Conservation (phyloP, 2,329 filamentous ascomycete genomes). For the Penicillium paneum region DNA sequence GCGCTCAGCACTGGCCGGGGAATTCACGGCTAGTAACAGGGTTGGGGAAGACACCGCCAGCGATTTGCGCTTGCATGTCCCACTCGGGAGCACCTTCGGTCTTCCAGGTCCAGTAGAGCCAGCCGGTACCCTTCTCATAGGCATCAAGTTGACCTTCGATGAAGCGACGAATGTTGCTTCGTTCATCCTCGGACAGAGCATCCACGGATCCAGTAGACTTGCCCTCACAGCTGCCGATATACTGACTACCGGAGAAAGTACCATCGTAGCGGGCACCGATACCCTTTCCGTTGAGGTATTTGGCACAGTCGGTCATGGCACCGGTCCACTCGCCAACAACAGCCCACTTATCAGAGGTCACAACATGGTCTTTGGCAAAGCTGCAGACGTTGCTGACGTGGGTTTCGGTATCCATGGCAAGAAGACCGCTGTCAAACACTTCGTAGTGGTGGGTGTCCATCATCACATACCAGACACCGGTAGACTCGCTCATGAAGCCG, state of each 20-base stretch:
- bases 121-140: slow-evolving; percentile 43
- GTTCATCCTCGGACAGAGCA: slow-evolving; percentile 37
- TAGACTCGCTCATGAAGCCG: slow-evolving; percentile 53
- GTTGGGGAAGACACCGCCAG: slow-evolving; percentile 49
- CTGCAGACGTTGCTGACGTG: slow-evolving; percentile 59
- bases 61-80: slow-evolving; percentile 47
- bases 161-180: slow-evolving; percentile 41
- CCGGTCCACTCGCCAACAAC: slow-evolving; percentile 67
- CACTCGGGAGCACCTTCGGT: slow-evolving; percentile 50
- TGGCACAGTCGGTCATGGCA: slow-evolving; percentile 61
- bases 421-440: slow-evolving; percentile 29
- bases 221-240: slow-evolving; percentile 54
- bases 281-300: slow-evolving; percentile 55
- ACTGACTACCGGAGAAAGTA: slow-evolving; percentile 46
- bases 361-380: slow-evolving; percentile 48
- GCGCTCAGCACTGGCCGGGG: slow-evolving; percentile 31
- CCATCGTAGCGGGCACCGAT: slow-evolving; percentile 60
- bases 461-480: slow-evolving; percentile 50
- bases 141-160: slow-evolving; percentile 48
- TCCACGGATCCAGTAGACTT: slow-evolving; percentile 51
- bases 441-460: slow-evolving; percentile 65
- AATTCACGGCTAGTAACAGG: slow-evolving; percentile 35
- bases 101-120: slow-evolving; percentile 53
- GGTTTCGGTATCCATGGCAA: slow-evolving; percentile 45
- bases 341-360: slow-evolving; percentile 61